Conservation (phyloP, 2,329 filamentous ascomycete species). For the Akanthomyces uredinophilus region DNA sequence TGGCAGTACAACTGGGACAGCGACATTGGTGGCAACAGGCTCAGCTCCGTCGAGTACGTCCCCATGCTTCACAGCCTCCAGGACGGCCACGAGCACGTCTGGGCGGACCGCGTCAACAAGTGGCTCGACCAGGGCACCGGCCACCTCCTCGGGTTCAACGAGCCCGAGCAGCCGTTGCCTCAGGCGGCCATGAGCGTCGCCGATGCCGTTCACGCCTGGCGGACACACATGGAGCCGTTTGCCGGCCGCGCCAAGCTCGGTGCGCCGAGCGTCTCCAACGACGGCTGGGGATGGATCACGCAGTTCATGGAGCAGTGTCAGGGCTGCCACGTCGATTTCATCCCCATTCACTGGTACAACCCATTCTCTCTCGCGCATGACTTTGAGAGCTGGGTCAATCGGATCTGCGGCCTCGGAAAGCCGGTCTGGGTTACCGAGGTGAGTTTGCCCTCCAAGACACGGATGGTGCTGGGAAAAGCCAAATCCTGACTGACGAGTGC, state of each 20-base stretch:
- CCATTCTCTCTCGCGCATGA: conserved; percentile 29
- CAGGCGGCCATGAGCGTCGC: conserved; percentile 24
- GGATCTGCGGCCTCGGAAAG: conserved; percentile 33
- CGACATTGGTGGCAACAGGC: conserved; percentile 19
- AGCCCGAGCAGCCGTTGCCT: conserved; percentile 18
- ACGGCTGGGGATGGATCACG: conserved; percentile 37
- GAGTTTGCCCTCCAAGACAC: neutral
- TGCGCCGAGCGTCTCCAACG: conserved; percentile 45
- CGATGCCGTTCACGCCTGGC: conserved; percentile 34
- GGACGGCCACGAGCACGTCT: neutral
- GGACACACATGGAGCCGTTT: conserved; percentile 40
- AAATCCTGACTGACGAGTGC: neutral
- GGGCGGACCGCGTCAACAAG: conserved; percentile 18
- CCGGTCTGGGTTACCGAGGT: conserved; percentile 43
- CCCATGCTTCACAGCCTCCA: conserved; percentile 19
- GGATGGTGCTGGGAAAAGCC: neutral
- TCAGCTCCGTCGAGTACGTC: conserved; percentile 19
- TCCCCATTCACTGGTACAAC: conserved; percentile 45
- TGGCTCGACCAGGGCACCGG: conserved; percentile 18
- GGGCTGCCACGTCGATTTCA: conserved; percentile 38
- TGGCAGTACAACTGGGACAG: conserved; percentile 26
- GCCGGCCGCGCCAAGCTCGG: conserved; percentile 38
- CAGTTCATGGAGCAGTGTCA: conserved; percentile 38
- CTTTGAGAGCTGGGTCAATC: conserved; percentile 38
- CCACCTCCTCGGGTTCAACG: conserved; percentile 23